These are phyloP conservation scores for Aspergillus awamori DNA, from an alignment of 2,329 filamentous ascomycete genomes.

Conservation along the genomic window DNA sequence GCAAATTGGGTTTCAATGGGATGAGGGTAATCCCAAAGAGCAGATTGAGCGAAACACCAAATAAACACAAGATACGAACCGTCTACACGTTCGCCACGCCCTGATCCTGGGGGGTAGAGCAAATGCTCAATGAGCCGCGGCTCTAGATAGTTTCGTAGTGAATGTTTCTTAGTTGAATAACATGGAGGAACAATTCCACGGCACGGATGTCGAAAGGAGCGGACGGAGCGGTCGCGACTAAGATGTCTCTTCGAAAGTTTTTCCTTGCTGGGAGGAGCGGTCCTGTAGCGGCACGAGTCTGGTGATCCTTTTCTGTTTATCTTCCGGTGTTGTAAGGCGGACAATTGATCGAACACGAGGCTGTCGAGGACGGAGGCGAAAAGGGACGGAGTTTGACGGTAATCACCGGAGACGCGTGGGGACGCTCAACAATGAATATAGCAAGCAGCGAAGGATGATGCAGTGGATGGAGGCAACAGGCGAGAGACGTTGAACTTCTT, in stretches of 20 bases:
- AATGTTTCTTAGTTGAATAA: slow-evolving; percentile 43
- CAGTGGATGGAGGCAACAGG: slow-evolving; percentile 10
- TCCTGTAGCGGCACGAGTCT: slow-evolving; percentile 14
- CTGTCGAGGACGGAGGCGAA: slow-evolving; percentile 11
- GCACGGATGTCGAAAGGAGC: slow-evolving; percentile 28
- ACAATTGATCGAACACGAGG: slow-evolving; percentile 14
- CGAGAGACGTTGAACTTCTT: slow-evolving; percentile 12
- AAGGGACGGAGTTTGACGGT: background rate
- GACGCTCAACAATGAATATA: slow-evolving; percentile 14
- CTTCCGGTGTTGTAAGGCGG: slow-evolving; percentile 8
- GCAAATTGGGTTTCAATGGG: slow-evolving; percentile 16
- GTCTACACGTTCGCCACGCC: slow-evolving; percentile 46
- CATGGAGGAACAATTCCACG: slow-evolving; percentile 39
- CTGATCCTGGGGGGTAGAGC: slow-evolving; percentile 43
- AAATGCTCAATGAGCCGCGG: slow-evolving; percentile 45
- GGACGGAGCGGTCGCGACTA: slow-evolving; percentile 29
- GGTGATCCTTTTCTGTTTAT: slow-evolving; percentile 10
- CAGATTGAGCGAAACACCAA: slow-evolving; percentile 4
- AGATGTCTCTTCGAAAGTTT: slow-evolving; percentile 17
- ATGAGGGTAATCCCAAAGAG: slow-evolving; percentile 1
- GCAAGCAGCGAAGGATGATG: slow-evolving; percentile 16
- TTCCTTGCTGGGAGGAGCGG: slow-evolving; percentile 19
- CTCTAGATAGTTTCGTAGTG: slow-evolving; percentile 36
- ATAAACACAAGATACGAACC: slow-evolving; percentile 35
- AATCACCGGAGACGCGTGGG: slow-evolving; percentile 15